Evolutionary conservation across 345 rosid genomes (phyloP).

Genomic region (Salix suchowensis): DNA sequence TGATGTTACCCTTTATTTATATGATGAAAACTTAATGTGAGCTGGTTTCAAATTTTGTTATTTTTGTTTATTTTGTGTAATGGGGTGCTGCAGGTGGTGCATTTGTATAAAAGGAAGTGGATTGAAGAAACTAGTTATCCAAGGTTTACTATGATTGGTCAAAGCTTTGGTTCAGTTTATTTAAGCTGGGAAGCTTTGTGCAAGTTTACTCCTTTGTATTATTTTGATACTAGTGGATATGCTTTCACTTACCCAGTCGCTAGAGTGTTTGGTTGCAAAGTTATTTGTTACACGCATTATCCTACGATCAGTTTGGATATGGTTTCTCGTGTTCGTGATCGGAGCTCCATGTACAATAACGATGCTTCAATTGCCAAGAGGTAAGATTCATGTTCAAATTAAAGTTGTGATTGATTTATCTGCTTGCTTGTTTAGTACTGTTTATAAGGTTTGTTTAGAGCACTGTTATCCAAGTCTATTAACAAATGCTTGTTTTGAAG

Average conservation of each 20-base stretch:
- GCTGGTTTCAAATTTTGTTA: not conserved
- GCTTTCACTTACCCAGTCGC: slow-evolving; percentile 94
- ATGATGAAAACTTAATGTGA: not conserved
- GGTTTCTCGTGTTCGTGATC: slow-evolving; percentile 74
- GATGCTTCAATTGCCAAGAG: slow-evolving; percentile 64
- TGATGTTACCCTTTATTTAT: not conserved
- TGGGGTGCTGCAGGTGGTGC: slow-evolving; percentile 57
- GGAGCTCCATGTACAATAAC: slow-evolving; percentile 79
- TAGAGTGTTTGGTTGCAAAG: slow-evolving; percentile 87
- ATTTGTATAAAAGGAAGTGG: slow-evolving; percentile 69
- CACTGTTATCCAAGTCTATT: not conserved
- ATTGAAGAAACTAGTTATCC: slow-evolving; percentile 82
- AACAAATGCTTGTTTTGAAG: not conserved
- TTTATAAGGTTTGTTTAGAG: not conserved
- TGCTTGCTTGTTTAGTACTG: not conserved
- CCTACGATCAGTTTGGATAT: slow-evolving; percentile 92
- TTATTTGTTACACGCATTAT: slow-evolving; percentile 88
- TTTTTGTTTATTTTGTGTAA: not conserved
- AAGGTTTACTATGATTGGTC: slow-evolving; percentile 90
- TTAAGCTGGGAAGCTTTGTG: slow-evolving; percentile 84
- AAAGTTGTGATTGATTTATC: not conserved
- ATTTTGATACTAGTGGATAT: slow-evolving; percentile 82
- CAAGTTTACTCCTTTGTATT: slow-evolving; percentile 67
- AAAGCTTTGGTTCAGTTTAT: slow-evolving; percentile 86
- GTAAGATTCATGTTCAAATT: slow-evolving; percentile 27